These are phyloP conservation scores for Parmelia sp. DNA, from an alignment of 495 filamentous ascomycete genomes.

Conservation along the genomic window DNA sequence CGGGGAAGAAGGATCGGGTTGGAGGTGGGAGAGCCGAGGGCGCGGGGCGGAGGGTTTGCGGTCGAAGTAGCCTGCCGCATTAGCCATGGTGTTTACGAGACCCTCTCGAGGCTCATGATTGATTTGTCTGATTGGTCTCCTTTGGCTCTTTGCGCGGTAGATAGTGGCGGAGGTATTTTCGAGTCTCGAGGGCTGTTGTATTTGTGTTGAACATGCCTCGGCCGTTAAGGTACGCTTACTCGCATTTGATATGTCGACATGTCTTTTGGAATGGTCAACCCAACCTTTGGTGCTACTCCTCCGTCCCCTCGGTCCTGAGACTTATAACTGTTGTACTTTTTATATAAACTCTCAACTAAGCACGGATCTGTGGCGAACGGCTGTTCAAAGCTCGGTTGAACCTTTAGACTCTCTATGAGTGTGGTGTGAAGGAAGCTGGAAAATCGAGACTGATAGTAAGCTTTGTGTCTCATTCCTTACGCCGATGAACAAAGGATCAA, in stretches of 20 bases:
- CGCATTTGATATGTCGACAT: neutral
- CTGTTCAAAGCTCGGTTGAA: neutral
- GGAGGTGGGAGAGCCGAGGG: slow-evolving; percentile 25
- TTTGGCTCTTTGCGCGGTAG: neutral
- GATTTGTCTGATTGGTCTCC: too few relatives aligned
- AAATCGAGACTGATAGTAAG: neutral
- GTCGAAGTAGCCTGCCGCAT: slow-evolving; percentile 23
- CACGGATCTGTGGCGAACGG: neutral
- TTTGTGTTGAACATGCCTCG: neutral
- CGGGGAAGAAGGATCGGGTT: slow-evolving; percentile 37
- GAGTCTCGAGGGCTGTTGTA: neutral
- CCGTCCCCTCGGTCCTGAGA: too few relatives aligned
- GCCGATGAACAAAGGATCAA: neutral
- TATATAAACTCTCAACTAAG: too few relatives aligned
- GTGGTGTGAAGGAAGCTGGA: neutral
- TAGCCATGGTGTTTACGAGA: slow-evolving; percentile 3
- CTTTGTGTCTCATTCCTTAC: neutral
- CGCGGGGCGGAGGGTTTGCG: slow-evolving; percentile 29
- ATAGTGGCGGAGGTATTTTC: neutral
- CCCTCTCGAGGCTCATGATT: neutral
- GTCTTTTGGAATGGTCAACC: too few relatives aligned
- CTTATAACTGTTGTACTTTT: too few relatives aligned
- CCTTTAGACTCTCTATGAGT: neutral
- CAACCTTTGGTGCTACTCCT: too few relatives aligned
- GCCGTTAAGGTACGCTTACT: neutral